A percentile compares a stretch with the other conserved stretches of the same genome.
Evolutionary conservation across 2,329 filamentous ascomycete genomes (phyloP).

Genomic region (Talaromyces albobiverticillius): DNA sequence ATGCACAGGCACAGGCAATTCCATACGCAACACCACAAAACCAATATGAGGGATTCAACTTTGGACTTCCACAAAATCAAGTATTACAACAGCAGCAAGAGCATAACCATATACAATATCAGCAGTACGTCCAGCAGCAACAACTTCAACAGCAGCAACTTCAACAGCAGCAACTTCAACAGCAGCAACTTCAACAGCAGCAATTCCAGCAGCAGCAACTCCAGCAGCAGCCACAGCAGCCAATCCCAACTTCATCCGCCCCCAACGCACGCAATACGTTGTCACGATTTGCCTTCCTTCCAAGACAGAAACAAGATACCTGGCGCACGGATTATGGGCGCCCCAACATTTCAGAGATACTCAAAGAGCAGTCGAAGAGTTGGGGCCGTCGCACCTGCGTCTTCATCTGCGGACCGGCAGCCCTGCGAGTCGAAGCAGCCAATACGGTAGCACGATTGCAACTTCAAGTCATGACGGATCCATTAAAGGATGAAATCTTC

Average conservation of each 20-base stretch:
- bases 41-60: conserved; percentile 14
- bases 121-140: conserved; percentile 13
- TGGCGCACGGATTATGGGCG: conserved; percentile 93
- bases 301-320: conserved; percentile 57
- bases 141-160: conserved; percentile 14
- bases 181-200: conserved; percentile 67
- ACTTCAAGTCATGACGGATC: conserved; percentile 75
- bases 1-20: conserved; percentile 15
- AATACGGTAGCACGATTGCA: conserved; percentile 80
- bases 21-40: conserved; percentile 2
- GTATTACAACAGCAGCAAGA: conserved; percentile 16
- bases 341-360: conserved; percentile 81
- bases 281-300: conserved; percentile 85
- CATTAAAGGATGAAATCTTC: conserved; percentile 82
- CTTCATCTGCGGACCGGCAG: conserved; percentile 85
- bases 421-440: conserved; percentile 85
- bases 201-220: conserved; percentile 13
- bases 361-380: conserved; percentile 76
- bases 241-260: conserved; percentile 37
- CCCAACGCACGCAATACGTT: conserved; percentile 82
- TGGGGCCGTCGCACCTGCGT: conserved; percentile 81
- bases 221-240: conserved; percentile 5
- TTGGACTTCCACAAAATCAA: conserved; percentile 15
- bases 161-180: not conserved
- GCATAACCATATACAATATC: conserved; percentile 16